Evolutionary conservation across 179 eudicot species (phyloP).

Genomic region (Heliamphora pulchella): DNA sequence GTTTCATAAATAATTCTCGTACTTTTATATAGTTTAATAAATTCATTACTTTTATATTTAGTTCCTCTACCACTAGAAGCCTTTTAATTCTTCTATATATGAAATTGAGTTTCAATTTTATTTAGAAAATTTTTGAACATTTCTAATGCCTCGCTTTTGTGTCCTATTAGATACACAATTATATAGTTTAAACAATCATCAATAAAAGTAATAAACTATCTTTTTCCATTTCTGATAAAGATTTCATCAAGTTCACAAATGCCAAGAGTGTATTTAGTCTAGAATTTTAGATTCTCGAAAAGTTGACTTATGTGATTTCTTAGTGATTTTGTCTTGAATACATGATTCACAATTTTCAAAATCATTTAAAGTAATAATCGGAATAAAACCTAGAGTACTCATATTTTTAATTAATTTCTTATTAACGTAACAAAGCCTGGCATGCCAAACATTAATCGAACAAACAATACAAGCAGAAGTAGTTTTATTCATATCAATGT

Average conservation of each 20-base stretch:
- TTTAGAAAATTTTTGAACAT: no score
- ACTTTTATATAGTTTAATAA: no score
- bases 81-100: no score
- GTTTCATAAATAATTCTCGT: no score
- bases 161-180: background rate
- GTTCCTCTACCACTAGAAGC: no score
- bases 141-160: no score
- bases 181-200: background rate
- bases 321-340: background rate
- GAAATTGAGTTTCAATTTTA: no score
- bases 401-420: background rate
- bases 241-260: conserved; percentile 11
- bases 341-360: background rate
- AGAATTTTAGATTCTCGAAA: background rate
- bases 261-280: background rate
- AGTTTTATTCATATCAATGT: background rate
- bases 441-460: no score
- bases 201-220: background rate
- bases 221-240: background rate
- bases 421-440: background rate
- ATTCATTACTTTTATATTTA: no score
- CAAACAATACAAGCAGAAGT: no score
- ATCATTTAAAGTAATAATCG: no score
- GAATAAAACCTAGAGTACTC: background rate
- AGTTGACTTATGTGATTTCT: background rate